Conservation (phyloP, 139 green algal genomes). For the Eudorina sp. region DNA sequence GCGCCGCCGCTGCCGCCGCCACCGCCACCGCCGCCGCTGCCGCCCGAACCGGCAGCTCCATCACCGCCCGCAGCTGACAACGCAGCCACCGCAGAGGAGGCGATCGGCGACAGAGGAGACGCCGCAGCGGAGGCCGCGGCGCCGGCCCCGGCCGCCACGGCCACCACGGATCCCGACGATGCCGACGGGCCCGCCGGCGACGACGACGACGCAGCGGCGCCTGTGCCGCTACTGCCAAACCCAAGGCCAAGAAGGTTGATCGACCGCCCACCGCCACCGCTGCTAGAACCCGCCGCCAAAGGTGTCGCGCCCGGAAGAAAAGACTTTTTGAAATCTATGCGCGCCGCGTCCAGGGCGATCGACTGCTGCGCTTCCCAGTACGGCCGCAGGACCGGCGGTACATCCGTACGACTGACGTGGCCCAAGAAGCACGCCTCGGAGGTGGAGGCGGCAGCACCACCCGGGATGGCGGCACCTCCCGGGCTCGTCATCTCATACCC, state of each 20-base stretch:
- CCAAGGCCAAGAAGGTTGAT: neutral
- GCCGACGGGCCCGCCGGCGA: no score
- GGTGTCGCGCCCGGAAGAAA: constrained; percentile 17
- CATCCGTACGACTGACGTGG: constrained; percentile 40
- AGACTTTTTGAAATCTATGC: constrained; percentile 64
- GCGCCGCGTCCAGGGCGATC: constrained; percentile 81
- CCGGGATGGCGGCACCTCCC: neutral
- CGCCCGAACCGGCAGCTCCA: neutral
- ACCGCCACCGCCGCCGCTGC: neutral
- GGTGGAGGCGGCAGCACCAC: neutral
- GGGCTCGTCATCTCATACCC: neutral
- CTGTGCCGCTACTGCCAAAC: neutral
- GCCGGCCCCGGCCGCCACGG: no score
- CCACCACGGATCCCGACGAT: no score
- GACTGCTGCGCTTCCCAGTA: constrained; percentile 82
- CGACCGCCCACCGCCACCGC: neutral
- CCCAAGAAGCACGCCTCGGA: neutral
- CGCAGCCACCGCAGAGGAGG: neutral
- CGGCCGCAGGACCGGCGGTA: constrained; percentile 66
- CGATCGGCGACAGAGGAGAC: neutral
- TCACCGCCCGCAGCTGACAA: no score
- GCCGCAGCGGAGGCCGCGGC: neutral
- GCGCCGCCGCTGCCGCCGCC: neutral
- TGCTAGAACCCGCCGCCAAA: neutral
- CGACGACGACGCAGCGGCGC: no score